Evolutionary conservation across 331 rosid species (phyloP).

Genomic region (Ulmus americana): DNA sequence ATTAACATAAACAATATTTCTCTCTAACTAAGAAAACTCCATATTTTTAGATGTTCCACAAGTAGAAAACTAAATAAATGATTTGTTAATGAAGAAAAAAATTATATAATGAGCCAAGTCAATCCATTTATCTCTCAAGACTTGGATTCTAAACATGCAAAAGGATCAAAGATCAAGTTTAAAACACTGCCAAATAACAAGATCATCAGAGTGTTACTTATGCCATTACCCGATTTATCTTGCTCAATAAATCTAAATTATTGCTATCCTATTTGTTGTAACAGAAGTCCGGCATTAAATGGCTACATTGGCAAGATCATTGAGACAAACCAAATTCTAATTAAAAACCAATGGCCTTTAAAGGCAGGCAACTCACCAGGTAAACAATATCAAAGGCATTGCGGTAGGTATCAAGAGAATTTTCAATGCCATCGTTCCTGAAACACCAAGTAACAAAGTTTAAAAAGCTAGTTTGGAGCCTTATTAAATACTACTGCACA

Average conservation of each 20-base stretch:
- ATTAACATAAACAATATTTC: no score
- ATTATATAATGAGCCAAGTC: no score
- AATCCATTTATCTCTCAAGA: no score
- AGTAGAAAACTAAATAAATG: not conserved
- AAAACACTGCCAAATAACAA: not conserved
- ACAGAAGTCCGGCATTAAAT: not conserved
- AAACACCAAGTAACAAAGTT: conserved; percentile 22
- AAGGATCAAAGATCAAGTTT: not conserved
- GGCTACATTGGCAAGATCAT: conserved; percentile 1
- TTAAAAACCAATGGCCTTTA: conserved; percentile 6
- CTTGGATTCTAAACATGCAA: no score
- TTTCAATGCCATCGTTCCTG: conserved; percentile 75
- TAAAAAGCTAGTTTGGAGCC: conserved; percentile 10
- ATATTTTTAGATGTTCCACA: not conserved
- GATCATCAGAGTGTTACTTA: not conserved
- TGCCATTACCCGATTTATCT: not conserved
- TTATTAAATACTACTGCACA: not conserved
- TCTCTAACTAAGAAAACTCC: not conserved
- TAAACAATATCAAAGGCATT: conserved; percentile 73
- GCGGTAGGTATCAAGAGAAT: conserved; percentile 60
- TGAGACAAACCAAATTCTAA: conserved; percentile 10
- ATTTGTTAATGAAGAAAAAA: not conserved
- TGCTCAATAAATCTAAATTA: not conserved
- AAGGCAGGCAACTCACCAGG: conserved; percentile 50
- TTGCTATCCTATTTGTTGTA: no score